Evolutionary conservation across 805 yeast species (phyloP), one percentile per base, ranked within the genome.

Genomic region (Brettanomyces anomalus): DNA sequence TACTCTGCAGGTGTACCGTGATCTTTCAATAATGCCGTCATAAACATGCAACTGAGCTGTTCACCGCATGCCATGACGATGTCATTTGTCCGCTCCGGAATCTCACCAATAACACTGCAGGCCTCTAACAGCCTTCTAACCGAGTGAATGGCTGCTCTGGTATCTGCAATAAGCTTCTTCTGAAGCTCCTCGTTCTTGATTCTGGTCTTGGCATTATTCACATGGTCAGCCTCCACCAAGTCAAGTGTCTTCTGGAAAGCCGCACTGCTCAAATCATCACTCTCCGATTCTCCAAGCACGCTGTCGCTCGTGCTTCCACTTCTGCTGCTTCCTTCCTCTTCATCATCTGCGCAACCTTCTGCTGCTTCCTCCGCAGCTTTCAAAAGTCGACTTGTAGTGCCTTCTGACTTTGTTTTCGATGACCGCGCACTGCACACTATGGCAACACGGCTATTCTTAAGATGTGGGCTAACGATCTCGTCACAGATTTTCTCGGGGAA

Each of bases 361-460:
- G 79, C 64, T 1, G 90, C 86, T 35, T 75, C 56, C 45, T 89
- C 96, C 15, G 96, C 90, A n/a, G 97, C 85, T 36, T 72, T 64
- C 34, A 93, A 63, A 19, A 93, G 70, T 50, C 97, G 67, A 3
- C 95, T 83, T 4, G 98, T 93, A 37, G 98, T 93, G 41, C 98
- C 98, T 61, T 90, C 96, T 18, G 86, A 78, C 59, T 93, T 93
- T 33, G 95, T 83, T 48, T 84, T 74, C 1, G 96, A 79, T 13
- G 96, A 86, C 51, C 98, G 75, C 3, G 98, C 98, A 30, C 95
- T 84, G 62, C 98, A 93, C 3, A 93, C 98, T 19, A 90, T 94
- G 2, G 95, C 97, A 14, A 89, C 95, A 43, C 81, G 72, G 50
- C 71, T 72, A 38, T 66, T 65, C 33, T 72, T 64, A 31, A 79